These are phyloP conservation scores for Pestalotiopsis fici DNA, from an alignment of 2,329 filamentous ascomycete genomes.

Conservation along the genomic window DNA sequence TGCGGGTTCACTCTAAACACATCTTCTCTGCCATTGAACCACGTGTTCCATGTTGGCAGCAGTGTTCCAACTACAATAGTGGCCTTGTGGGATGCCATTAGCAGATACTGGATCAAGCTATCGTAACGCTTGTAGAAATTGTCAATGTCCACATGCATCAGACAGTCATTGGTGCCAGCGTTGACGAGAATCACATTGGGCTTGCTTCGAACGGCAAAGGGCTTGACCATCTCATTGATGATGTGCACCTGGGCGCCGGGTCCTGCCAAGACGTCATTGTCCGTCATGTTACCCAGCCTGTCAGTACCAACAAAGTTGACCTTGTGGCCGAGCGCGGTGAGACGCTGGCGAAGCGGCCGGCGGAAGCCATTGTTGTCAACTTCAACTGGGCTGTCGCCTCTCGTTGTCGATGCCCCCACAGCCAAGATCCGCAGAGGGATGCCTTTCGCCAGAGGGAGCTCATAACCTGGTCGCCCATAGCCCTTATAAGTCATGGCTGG, in stretches of 20 bases:
- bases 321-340: conserved; percentile 29
- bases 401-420: conserved; percentile 31
- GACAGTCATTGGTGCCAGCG: conserved; percentile 36
- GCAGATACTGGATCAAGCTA: conserved; percentile 29
- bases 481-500: background rate
- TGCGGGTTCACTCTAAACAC: conserved; percentile 30
- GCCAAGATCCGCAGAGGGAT: conserved; percentile 33
- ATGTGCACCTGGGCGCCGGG: conserved; percentile 29
- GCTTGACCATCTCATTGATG: conserved; percentile 28
- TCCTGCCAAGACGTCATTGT: conserved; percentile 35
- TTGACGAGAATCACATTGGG: conserved; percentile 36
- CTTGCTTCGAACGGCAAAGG: conserved; percentile 26
- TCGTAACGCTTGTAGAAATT: conserved; percentile 33
- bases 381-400: conserved; percentile 29
- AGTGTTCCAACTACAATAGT: conserved; percentile 31
- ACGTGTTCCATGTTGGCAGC: conserved; percentile 30
- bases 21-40: conserved; percentile 32
- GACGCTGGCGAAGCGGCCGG: conserved; percentile 33
- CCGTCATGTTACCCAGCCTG: conserved; percentile 33
- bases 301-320: conserved; percentile 35
- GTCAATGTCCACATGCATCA: conserved; percentile 30
- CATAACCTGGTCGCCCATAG: conserved; percentile 28
- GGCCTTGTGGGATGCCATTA: conserved; percentile 28
- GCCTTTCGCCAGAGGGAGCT: conserved; percentile 29
- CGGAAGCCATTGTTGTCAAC: conserved; percentile 34